Evolutionary conservation across 2,329 filamentous ascomycete genomes (phyloP).

Genomic region (Colletotrichum horii): DNA sequence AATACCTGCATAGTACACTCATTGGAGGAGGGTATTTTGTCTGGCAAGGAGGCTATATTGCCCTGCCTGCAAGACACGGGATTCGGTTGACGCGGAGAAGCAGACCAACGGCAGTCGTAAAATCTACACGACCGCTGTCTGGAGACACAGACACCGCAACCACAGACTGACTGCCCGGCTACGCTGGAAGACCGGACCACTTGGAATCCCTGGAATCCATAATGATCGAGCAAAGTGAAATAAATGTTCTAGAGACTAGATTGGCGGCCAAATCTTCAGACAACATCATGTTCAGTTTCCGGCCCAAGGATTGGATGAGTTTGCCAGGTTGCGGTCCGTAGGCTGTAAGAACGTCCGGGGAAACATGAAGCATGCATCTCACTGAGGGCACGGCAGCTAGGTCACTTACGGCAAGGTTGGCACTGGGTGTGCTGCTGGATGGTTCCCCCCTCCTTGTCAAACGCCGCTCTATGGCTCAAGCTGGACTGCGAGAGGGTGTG

Average conservation of each 20-base stretch:
- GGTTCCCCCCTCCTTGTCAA: background rate
- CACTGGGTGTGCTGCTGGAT: background rate
- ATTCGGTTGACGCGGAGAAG: background rate
- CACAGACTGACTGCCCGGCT: background rate
- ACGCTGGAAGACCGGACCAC: background rate
- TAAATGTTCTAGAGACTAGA: background rate
- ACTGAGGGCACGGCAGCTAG: background rate
- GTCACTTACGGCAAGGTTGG: background rate
- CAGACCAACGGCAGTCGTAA: background rate
- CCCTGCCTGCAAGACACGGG: background rate
- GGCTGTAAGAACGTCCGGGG: background rate
- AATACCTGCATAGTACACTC: background rate
- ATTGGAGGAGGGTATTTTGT: background rate
- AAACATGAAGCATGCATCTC: background rate
- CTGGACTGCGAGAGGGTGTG: constrained; percentile 1
- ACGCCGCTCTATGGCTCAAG: background rate
- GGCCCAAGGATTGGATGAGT: background rate
- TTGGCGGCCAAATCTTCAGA: background rate
- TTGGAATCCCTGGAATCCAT: background rate
- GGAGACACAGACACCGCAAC: background rate
- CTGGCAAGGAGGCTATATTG: background rate
- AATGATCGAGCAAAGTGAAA: background rate
- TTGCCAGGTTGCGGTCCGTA: background rate
- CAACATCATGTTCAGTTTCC: background rate
- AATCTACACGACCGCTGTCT: background rate